Evolutionary conservation across 2,329 filamentous ascomycete genomes (phyloP), one percentile per base, ranked within the genome.

Genomic region (Colletotrichum orbiculare): DNA sequence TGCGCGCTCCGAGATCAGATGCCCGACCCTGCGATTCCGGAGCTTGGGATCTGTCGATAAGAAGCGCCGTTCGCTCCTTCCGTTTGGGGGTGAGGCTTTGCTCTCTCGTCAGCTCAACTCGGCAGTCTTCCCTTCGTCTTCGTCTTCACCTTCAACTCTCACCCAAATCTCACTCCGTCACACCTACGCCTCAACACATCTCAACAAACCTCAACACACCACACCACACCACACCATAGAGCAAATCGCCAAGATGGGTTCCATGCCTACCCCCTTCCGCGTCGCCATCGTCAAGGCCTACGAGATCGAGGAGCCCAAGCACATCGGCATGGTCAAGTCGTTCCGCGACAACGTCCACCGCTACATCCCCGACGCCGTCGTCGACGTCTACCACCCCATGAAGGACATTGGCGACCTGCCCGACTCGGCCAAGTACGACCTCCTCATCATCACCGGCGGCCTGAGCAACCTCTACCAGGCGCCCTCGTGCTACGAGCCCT

Each of bases 221-320:
- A 25, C 25, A 25, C 15, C 39, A 11, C 13, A 35, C n/a, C 6
- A 12, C 5, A n/a, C n/a, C 25, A 33, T 11, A 35, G 8, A 13
- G 33, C 4, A 33, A 8, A 5, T 10, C 35, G 15, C 37, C 12
- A 33, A 38, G 1, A 65, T 65, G 62, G 62, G 58, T 34, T 65
- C 58, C 13, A 48, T 65, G 48, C 58, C 62, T 9, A 42, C 47
- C 11, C 58, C 58, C 6, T 39, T 65, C 8, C 47, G 62, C 39
- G 62, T 65, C 58, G 62, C 62, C 37, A 56, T 65, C 47, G 50
- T 65, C 35, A 65, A 65, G 41, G 57, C 58, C 12, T 65, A 65
- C 41, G 62, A 65, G 43, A 39, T 65, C 17, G 57, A 65, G 15
- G 62, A 65, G 37, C 62, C 62, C 34, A 65, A 65, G 47, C 57